These are phyloP conservation scores for Brettanomyces sp. DNA, from an alignment of 805 yeast species.

Conservation along the genomic window DNA sequence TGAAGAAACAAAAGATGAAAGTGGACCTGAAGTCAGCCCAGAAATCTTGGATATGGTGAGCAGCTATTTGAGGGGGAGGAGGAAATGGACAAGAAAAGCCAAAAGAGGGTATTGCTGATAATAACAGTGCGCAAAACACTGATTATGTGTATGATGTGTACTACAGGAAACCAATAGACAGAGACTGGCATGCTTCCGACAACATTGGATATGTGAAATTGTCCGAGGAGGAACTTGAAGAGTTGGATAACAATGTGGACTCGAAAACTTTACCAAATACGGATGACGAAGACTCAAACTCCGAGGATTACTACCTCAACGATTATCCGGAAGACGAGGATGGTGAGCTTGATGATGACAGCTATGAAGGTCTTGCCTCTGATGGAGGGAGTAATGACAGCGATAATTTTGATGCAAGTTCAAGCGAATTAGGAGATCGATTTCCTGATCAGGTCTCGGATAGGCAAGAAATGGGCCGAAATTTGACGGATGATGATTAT, in stretches of 20 bases:
- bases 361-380: constrained; percentile 23
- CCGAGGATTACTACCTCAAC: constrained; percentile 84
- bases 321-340: constrained; percentile 95
- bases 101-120: constrained; percentile 16
- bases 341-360: constrained; percentile 34
- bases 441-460: neutral
- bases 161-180: constrained; percentile 48
- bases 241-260: constrained; percentile 31
- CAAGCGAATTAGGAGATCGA: neutral
- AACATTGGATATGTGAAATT: constrained; percentile 44
- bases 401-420: too few species aligned
- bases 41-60: constrained; percentile 71
- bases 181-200: constrained; percentile 24
- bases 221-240: constrained; percentile 39
- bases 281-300: constrained; percentile 81
- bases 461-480: neutral
- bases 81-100: constrained; percentile 4
- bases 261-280: constrained; percentile 22
- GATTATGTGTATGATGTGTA: constrained; percentile 93
- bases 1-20: constrained; percentile 11
- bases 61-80: constrained; percentile 39
- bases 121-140: constrained; percentile 19
- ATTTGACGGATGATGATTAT: neutral
- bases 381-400: constrained; percentile 69
- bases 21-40: constrained; percentile 33